Evolutionary conservation across 257 asterid species (phyloP), one percentile per base, ranked within the genome.

Genomic region (Scutellaria minor): DNA sequence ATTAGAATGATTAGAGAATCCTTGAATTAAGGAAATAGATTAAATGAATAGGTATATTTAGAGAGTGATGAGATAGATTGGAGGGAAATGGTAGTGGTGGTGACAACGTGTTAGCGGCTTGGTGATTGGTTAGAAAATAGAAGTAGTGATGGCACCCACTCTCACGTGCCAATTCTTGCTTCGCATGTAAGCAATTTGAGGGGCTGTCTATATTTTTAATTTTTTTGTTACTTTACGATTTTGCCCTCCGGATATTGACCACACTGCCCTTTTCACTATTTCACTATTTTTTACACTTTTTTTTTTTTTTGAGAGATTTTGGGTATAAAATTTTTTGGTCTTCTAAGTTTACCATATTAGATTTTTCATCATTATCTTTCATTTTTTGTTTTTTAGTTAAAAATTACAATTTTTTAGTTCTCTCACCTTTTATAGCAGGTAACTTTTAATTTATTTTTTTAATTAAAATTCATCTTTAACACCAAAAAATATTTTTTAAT

Each of bases 101-200:
- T 65, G 85, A 81, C 77, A 78, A 83, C 94, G 86, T 88, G 90
- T 76, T 72, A 60, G 79, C 83, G 74, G 77, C 77, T 72, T 62
- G 66, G 67, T 71, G 79, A 88, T 88, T 79, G 51, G 85, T 65
- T 18, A 18, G 18, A 18, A 18, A 18, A 18, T 18, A 18, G n/a
- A n/a, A n/a, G 0, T 18, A 18, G 18, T 18, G 18, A 18, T 18
- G 18, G 18, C 18, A 41, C 18, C 75, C 39, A 24, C 48, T 12
- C 58, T 74, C 79, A 84, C 91, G 88, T 83, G 91, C 80, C 85
- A 8, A 5, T 13, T 74, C 22, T 56, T 83, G 85, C 87, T 83
- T 81, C 52, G 88, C 92, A 84, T 81, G 85, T 72, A 86, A 71
- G 87, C 75, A 71, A 72, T 63, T 35, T n/a, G 20, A 62, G 22